phyloP scores from a whole-genome alignment of 2,329 filamentous ascomycete genomes.

The Pleurostoma richardsiae region DNA sequence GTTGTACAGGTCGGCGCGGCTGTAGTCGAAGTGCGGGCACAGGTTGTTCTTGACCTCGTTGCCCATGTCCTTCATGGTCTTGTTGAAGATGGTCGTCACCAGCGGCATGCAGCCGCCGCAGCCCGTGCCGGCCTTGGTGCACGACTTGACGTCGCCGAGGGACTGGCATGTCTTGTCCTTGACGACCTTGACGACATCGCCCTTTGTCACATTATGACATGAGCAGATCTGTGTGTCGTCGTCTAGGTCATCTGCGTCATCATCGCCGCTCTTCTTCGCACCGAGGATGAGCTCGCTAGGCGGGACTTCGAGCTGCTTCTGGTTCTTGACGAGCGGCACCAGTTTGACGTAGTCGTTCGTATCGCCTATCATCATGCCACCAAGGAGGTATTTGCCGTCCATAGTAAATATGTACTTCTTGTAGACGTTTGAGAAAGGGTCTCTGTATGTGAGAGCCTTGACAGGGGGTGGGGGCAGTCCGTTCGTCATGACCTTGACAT shows the following conservation, averaged over 20 bases:
- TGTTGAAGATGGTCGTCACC: constrained; percentile 85
- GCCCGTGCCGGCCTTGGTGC: constrained; percentile 87
- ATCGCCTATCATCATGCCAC: constrained; percentile 97
- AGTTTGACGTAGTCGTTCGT: constrained; percentile 87
- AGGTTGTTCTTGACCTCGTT: constrained; percentile 83
- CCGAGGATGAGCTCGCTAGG: constrained; percentile 83
- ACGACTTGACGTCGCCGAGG: constrained; percentile 77
- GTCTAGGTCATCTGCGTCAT: constrained; percentile 69
- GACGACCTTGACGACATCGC: constrained; percentile 66
- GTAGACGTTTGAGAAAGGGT: constrained; percentile 83
- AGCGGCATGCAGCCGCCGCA: constrained; percentile 89
- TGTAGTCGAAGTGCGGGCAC: constrained; percentile 79
- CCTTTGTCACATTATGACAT: constrained; percentile 89
- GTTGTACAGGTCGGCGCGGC: constrained; percentile 83
- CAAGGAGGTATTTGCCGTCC: constrained; percentile 84
- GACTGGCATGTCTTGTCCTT: constrained; percentile 79
- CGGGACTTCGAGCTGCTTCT: constrained; percentile 71
- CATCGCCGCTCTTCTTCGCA: constrained; percentile 66
- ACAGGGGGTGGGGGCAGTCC: constrained; percentile 56
- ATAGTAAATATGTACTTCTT: constrained; percentile 91
- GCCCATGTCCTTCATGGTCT: constrained; percentile 78
- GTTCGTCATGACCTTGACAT: constrained; percentile 45
- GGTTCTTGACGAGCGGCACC: constrained; percentile 79
- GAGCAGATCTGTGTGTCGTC: constrained; percentile 89
- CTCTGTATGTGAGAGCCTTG: constrained; percentile 82